Evolutionary conservation across 179 eudicot genomes (phyloP).

Genomic region (Amaranthus tricolor): DNA sequence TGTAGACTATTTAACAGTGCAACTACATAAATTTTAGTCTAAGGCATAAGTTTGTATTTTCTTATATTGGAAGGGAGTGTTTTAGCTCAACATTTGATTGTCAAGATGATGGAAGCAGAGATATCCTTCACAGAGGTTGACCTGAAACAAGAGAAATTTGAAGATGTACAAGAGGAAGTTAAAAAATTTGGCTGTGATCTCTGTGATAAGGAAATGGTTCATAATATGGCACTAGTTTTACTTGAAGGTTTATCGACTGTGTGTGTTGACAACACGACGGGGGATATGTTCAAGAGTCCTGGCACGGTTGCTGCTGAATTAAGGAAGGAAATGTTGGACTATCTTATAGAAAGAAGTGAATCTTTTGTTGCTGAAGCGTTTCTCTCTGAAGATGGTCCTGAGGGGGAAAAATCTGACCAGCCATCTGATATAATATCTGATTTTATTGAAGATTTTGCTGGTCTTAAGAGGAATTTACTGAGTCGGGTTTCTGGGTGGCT

Average conservation of each 20-base stretch:
- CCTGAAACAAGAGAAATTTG: conserved; percentile 54
- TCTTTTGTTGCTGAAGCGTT: conserved; percentile 79
- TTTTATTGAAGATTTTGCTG: conserved; percentile 69
- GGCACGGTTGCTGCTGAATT: conserved; percentile 78
- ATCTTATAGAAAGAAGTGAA: conserved; percentile 64
- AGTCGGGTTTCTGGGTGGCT: conserved; percentile 89
- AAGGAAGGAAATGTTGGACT: conserved; percentile 86
- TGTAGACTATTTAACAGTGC: background rate
- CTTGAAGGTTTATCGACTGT: conserved; percentile 86
- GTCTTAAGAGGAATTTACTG: conserved; percentile 61
- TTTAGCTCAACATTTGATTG: background rate
- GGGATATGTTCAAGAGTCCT: conserved; percentile 71
- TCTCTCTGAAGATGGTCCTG: conserved; percentile 52
- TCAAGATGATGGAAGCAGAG: conserved; percentile 27
- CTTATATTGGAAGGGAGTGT: background rate
- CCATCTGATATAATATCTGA: conserved; percentile 72
- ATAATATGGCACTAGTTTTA: conserved; percentile 69
- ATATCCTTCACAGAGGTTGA: conserved; percentile 39
- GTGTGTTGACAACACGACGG: conserved; percentile 88
- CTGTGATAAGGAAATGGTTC: conserved; percentile 62
- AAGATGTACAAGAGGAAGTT: conserved; percentile 50
- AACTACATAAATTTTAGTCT: background rate
- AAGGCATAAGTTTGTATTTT: background rate
- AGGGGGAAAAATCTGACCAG: conserved; percentile 46
- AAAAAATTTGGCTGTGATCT: conserved; percentile 59